Evolutionary conservation across 306 rosid species (phyloP).

Genomic region (Myrica gale): DNA sequence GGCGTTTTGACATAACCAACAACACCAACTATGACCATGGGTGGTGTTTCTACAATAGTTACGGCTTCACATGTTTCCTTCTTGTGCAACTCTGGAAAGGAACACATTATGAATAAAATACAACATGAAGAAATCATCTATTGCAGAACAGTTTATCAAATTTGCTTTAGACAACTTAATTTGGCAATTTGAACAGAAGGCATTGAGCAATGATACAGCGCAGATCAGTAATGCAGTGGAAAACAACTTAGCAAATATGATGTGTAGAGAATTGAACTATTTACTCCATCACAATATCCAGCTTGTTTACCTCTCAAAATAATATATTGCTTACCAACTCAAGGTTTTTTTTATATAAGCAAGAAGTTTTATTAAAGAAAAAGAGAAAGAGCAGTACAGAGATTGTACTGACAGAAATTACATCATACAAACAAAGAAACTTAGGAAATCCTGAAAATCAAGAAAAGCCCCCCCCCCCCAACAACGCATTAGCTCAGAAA

Average conservation of each 20-base stretch:
- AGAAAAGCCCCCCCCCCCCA: no score
- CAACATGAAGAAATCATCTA: neutral
- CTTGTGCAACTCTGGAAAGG: constrained; percentile 61
- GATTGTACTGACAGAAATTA: no score
- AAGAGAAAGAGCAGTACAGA: no score
- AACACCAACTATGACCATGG: constrained; percentile 65
- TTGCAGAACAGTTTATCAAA: neutral
- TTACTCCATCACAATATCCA: neutral
- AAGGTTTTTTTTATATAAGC: no score
- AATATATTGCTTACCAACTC: neutral
- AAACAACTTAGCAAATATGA: no score
- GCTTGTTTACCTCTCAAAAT: neutral
- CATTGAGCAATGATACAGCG: neutral
- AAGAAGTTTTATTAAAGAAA: no score
- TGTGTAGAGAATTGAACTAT: no score
- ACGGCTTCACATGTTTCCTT: constrained; percentile 88
- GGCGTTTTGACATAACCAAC: constrained; percentile 73
- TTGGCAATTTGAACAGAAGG: neutral
- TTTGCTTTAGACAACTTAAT: neutral
- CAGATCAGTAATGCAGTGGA: neutral
- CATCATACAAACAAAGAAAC: no score
- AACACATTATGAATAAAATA: neutral
- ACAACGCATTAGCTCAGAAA: no score
- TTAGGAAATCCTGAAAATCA: no score
- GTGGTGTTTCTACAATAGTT: constrained; percentile 77